phyloP scores from a whole-genome alignment of 176 grass and related monocot species.

The Aechmea fasciata region DNA sequence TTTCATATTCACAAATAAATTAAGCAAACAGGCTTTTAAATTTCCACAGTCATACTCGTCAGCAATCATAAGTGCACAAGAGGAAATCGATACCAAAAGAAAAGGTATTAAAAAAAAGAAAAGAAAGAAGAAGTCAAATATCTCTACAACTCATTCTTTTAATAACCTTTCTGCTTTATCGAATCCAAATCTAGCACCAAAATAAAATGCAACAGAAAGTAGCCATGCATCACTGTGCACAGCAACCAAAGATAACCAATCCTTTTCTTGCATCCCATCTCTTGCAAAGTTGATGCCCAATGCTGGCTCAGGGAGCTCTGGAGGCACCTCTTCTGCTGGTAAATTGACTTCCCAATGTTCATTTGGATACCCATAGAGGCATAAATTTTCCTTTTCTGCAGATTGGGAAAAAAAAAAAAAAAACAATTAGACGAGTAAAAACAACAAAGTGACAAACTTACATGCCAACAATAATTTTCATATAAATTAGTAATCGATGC shows the following conservation, averaged over 20 bases:
- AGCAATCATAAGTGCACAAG: no score
- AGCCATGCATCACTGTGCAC: constrained; percentile 10
- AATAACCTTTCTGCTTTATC: constrained; percentile 7
- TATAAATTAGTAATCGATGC: no score
- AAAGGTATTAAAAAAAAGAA: constrained; percentile 1
- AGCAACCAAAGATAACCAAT: background rate
- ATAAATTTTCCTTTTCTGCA: constrained; percentile 10
- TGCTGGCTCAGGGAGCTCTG: background rate
- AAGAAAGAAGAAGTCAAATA: constrained; percentile 1
- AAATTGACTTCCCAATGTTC: constrained; percentile 9
- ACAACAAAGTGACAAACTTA: background rate
- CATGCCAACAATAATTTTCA: no score
- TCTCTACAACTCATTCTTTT: background rate
- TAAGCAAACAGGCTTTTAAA: background rate
- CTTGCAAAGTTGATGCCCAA: constrained; percentile 12
- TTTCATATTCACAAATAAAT: background rate
- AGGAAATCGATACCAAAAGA: no score
- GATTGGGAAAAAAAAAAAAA: background rate
- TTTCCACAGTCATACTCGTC: background rate
- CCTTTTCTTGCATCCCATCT: constrained; percentile 12
- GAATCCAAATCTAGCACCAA: constrained; percentile 15
- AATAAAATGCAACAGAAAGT: constrained; percentile 14
- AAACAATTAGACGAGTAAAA: constrained; percentile 1
- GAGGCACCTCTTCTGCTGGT: background rate
- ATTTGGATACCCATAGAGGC: constrained; percentile 8